Evolutionary conservation across 2,329 filamentous ascomycete genomes (phyloP).

Genomic region (Colletotrichum simmondsii): DNA sequence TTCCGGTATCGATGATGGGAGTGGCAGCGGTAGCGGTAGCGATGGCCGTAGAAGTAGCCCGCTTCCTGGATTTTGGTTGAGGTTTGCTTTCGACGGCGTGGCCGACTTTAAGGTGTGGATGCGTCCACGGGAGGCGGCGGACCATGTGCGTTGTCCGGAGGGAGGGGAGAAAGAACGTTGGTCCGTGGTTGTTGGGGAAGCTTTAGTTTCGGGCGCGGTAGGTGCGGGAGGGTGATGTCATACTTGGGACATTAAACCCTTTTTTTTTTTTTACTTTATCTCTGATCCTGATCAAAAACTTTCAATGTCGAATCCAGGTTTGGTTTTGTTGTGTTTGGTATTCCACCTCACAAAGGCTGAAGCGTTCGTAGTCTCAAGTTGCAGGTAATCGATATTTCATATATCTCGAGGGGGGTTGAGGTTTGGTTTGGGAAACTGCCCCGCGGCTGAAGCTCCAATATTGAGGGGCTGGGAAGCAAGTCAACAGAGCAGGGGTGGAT

Average conservation of each 20-base stretch:
- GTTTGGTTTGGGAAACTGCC: not conserved
- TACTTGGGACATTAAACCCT: not conserved
- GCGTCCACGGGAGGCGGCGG: slow-evolving; percentile 31
- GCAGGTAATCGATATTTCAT: not conserved
- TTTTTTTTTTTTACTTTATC: not conserved
- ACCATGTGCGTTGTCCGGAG: slow-evolving; percentile 11
- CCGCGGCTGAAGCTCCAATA: not conserved
- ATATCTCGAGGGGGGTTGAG: not conserved
- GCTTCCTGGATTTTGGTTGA: not conserved
- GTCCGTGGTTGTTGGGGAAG: not conserved
- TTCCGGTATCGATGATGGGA: not conserved
- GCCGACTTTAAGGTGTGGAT: slow-evolving; percentile 28
- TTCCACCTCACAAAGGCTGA: not conserved
- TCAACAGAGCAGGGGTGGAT: not conserved
- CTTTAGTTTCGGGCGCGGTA: not conserved
- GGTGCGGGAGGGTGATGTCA: slow-evolving; percentile 15
- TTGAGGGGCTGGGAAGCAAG: not conserved
- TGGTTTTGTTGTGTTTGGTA: not conserved
- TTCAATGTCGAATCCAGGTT: not conserved
- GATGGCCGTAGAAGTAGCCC: not conserved
- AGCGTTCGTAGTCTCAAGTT: not conserved
- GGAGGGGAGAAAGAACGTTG: not conserved
- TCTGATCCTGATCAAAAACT: not conserved
- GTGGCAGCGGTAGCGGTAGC: not conserved
- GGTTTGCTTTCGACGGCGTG: not conserved